Base-by-base conservation (phyloP, 2,329 filamentous ascomycete genomes). In the Colletotrichum simmondsii region DNA sequence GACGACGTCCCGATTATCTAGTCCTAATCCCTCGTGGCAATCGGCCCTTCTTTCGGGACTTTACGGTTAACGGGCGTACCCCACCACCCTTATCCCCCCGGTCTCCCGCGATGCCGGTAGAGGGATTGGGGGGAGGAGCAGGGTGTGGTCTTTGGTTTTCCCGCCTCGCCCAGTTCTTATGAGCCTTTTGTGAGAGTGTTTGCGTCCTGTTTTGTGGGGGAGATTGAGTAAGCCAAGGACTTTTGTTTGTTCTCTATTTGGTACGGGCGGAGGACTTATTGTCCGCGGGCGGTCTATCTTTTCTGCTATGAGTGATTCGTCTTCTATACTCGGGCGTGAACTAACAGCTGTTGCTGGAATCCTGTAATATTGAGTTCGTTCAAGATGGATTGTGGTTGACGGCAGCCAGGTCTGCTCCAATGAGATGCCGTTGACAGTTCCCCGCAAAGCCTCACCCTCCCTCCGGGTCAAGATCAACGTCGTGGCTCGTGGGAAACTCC, bases 11-110 rank as follows among this genome's bases (percentile, higher is more conserved):
- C 71, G 71, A 2, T 73, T 73, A 73, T 73, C 71, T 73, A 73
- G 59, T 65, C 66, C 60, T 5, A 24, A 60, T n/a, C 8, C 54
- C 66, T 70, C 70, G 14, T 58, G 56, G 71, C 60, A 65, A 71
- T 73, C 71, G 71, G 71, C 60, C 71, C 71, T 73, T 73, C 71
- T 73, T 49, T 73, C 71, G 61, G 66, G 66, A 53, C 60, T 73
- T 73, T 53, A 73, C 66, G 71, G 71, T 60, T 61, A 52, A 60
- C 60, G 24, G 46, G 19, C 42, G 19, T 8, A 22, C 42, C 42
- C 42, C 42, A 49, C 19, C 37, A 6, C 5, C 37, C 16, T 42
- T 12, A 6, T 22, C 4, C 42, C 46, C 54, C 71, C 57, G 49
- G 46, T 52, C 32, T 65, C 42, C 67, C 61, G 54, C 52, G 26